Conservation (phyloP, 2,329 filamentous ascomycete species). For the Trichoderma sp. region DNA sequence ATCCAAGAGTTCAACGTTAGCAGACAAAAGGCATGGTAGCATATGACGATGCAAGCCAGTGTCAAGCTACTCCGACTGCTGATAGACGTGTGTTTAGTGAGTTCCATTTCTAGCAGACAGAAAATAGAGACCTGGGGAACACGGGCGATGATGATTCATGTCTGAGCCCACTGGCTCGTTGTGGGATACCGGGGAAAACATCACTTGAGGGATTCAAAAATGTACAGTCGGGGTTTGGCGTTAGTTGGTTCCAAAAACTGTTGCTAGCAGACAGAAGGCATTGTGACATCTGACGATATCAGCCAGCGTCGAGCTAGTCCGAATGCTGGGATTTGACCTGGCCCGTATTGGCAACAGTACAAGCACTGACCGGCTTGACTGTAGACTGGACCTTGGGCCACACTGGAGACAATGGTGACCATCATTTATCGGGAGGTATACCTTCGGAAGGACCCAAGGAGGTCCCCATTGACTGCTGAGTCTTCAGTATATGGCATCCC, state of each 20-base stretch:
- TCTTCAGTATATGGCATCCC: constrained; percentile 29
- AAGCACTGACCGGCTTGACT: constrained; percentile 16
- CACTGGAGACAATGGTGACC: constrained; percentile 18
- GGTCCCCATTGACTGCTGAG: constrained; percentile 27
- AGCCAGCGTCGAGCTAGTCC: background rate
- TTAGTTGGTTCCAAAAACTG: background rate
- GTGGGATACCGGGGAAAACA: background rate
- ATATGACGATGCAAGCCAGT: too few species aligned
- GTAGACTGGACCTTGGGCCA: background rate
- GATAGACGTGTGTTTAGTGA: too few species aligned
- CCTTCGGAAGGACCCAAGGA: constrained; percentile 15
- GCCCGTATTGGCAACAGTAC: background rate
- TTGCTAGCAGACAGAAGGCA: background rate
- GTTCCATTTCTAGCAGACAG: too few species aligned
- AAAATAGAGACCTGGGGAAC: background rate
- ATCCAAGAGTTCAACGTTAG: too few species aligned
- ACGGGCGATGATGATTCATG: constrained; percentile 2
- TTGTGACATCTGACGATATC: constrained; percentile 5
- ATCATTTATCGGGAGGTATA: constrained; percentile 4
- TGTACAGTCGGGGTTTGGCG: background rate
- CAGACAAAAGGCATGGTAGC: too few species aligned
- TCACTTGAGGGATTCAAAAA: background rate
- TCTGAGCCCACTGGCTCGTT: background rate
- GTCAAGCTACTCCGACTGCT: too few species aligned
- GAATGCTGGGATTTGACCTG: constrained; percentile 1